Conservation (phyloP, 2,329 filamentous ascomycete genomes). For the Aureobasidium namibiae region DNA sequence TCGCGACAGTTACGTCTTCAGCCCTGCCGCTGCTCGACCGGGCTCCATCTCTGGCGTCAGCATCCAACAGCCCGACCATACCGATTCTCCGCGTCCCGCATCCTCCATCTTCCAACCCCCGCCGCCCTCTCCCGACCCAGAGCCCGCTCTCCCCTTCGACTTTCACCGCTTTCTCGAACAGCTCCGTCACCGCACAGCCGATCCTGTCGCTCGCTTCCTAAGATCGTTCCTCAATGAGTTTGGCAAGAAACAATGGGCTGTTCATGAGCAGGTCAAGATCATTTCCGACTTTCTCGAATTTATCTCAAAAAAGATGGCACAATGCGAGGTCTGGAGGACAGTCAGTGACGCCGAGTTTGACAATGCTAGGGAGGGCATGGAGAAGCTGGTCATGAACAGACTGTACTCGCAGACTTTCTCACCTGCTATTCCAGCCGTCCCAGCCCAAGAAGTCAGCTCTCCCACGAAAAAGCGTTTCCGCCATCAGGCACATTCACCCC, state of each 20-base stretch:
- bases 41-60: conserved; percentile 21
- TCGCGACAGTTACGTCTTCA: conserved; percentile 16
- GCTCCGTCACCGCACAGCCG: conserved; percentile 90
- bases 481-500: conserved; percentile 25
- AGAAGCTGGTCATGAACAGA: conserved; percentile 98
- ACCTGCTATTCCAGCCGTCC: conserved; percentile 83
- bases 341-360: conserved; percentile 97
- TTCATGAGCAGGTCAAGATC: conserved; percentile 98
- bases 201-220: conserved; percentile 90
- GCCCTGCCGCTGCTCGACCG: conserved; percentile 16
- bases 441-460: conserved; percentile 60
- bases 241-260: conserved; percentile 97
- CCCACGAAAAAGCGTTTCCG: conserved; percentile 43
- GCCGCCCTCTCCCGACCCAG: conserved; percentile 49
- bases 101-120: conserved; percentile 49
- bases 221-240: conserved; percentile 93
- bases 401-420: conserved; percentile 95
- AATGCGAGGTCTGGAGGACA: conserved; percentile 92
- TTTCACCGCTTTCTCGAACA: conserved; percentile 97
- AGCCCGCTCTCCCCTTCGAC: conserved; percentile 84
- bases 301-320: conserved; percentile 96
- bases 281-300: conserved; percentile 94
- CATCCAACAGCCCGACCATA: conserved; percentile 20
- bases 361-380: conserved; percentile 97
- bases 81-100: conserved; percentile 16